Conservation (phyloP, 768 basidiomycete genomes). For the Chalciporus sphaerocephalus region DNA sequence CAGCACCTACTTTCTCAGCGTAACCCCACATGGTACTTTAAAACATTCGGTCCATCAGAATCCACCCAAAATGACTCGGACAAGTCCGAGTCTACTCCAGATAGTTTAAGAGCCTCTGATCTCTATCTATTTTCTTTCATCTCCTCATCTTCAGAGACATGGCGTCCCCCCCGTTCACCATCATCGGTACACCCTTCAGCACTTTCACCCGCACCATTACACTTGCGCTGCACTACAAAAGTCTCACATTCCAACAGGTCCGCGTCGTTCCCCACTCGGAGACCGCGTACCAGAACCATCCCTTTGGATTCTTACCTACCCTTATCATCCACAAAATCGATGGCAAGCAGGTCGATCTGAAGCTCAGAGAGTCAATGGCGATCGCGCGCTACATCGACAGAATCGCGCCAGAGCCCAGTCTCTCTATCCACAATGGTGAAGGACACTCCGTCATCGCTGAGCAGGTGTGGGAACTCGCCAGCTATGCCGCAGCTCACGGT, state of each 20-base stretch:
- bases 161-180: conserved; percentile 20
- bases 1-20: too few relatives aligned
- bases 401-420: conserved; percentile 26
- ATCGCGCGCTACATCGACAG: conserved; percentile 30
- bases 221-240: conserved; percentile 27
- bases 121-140: neutral
- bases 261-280: conserved; percentile 27
- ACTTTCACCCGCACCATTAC: conserved; percentile 33
- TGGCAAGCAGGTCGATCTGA: conserved; percentile 21
- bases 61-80: neutral
- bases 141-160: conserved; percentile 7
- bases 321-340: conserved; percentile 28
- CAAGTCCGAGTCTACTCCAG: neutral
- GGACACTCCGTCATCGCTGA: conserved; percentile 21
- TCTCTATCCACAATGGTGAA: conserved; percentile 19
- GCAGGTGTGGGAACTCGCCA: conserved; percentile 34
- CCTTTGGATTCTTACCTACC: conserved; percentile 31
- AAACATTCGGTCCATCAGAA: too few relatives aligned
- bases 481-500: conserved; percentile 21
- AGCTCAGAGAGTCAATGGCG: conserved; percentile 27
- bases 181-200: conserved; percentile 32
- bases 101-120: conserved; percentile 1
- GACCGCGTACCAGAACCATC: conserved; percentile 26
- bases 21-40: too few relatives aligned
- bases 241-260: conserved; percentile 25